These are phyloP conservation scores for Clathrospora elynae DNA, from an alignment of 2,329 filamentous ascomycete species.

Conservation along the genomic window DNA sequence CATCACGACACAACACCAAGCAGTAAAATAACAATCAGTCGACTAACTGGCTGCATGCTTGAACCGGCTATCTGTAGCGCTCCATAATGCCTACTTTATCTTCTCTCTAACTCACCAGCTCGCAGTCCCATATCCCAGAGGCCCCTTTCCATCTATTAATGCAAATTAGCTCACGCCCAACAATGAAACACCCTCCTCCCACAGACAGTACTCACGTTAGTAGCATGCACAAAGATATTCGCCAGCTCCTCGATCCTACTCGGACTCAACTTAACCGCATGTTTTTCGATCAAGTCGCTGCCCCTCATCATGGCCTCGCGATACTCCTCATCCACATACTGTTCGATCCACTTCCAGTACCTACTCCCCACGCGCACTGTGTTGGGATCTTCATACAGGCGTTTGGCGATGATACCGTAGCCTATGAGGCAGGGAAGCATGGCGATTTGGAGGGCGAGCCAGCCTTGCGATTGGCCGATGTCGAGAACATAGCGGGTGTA, in stretches of 20 bases:
- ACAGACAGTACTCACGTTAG: slow-evolving; percentile 63
- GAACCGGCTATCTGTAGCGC: too few species aligned
- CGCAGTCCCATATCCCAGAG: slow-evolving; percentile 73
- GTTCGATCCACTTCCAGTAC: slow-evolving; percentile 92
- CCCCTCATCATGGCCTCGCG: slow-evolving; percentile 71
- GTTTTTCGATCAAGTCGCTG: slow-evolving; percentile 73
- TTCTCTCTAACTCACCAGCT: slow-evolving; percentile 6
- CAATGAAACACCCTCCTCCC: not conserved
- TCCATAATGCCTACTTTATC: not conserved
- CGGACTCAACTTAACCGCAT: slow-evolving; percentile 74
- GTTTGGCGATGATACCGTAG: slow-evolving; percentile 77
- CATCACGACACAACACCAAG: slow-evolving; percentile 1
- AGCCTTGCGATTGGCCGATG: slow-evolving; percentile 84
- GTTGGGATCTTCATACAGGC: slow-evolving; percentile 67
- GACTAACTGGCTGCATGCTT: too few species aligned
- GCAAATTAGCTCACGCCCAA: slow-evolving; percentile 18
- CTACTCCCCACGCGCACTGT: slow-evolving; percentile 67
- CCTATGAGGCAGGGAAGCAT: slow-evolving; percentile 89
- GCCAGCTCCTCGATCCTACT: slow-evolving; percentile 80
- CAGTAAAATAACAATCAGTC: too few species aligned
- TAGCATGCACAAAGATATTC: slow-evolving; percentile 84
- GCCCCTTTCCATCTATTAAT: slow-evolving; percentile 68
- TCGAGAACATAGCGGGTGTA: slow-evolving; percentile 87
- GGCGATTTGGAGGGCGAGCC: slow-evolving; percentile 82
- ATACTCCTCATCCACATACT: slow-evolving; percentile 84